phyloP scores from a whole-genome alignment of 2,329 filamentous ascomycete species.

The Hawksworthiomyces lignivorus region DNA sequence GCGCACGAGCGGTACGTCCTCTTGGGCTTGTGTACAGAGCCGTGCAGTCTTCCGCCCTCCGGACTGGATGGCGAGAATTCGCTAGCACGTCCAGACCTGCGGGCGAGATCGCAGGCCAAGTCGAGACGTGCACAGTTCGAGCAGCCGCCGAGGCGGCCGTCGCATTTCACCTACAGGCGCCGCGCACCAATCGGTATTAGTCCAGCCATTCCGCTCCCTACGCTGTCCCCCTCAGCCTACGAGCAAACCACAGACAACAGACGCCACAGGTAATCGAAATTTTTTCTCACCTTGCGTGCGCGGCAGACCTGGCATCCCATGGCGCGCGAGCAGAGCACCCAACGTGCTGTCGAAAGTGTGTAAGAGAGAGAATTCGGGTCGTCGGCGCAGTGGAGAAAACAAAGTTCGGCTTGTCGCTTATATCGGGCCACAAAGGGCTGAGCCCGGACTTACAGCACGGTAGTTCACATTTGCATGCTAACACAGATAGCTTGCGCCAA shows the following conservation, averaged over 20 bases:
- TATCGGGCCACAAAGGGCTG: no score
- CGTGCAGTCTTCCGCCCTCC: background rate
- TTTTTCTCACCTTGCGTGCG: slow-evolving; percentile 2
- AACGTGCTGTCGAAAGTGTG: no score
- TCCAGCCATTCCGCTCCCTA: no score
- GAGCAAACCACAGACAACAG: background rate
- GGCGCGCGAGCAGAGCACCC: no score
- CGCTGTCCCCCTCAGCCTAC: no score
- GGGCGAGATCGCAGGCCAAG: background rate
- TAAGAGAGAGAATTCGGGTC: background rate
- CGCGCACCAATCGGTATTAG: background rate
- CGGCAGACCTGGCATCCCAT: slow-evolving; percentile 7
- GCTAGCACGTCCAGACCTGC: no score
- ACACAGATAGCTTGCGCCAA: no score
- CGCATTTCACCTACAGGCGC: slow-evolving; percentile 5
- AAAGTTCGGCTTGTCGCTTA: slow-evolving; percentile 1
- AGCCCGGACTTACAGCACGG: no score
- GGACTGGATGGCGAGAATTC: background rate
- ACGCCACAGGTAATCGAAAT: background rate
- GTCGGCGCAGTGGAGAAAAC: background rate
- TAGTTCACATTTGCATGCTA: no score
- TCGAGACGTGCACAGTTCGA: slow-evolving; percentile 9
- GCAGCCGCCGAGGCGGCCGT: slow-evolving; percentile 2
- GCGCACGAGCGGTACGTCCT: slow-evolving; percentile 6
- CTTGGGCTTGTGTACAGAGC: background rate